Percentiles rank a stretch among this genome's conserved stretches.
Conservation (phyloP, 768 basidiomycete genomes). For the Calvatia gigantea region DNA sequence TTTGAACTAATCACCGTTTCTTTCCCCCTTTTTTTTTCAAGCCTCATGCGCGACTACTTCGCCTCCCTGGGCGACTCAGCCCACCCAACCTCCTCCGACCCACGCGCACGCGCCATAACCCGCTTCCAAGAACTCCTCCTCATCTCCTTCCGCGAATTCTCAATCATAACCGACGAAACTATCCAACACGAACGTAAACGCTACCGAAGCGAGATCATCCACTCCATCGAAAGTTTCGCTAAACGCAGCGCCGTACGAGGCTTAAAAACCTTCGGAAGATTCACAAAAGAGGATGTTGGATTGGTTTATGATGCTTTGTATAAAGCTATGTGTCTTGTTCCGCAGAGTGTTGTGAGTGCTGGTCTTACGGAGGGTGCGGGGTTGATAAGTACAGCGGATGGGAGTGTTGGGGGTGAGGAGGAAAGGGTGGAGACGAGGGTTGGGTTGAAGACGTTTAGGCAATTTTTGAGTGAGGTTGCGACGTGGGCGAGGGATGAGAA, state of each 20-base stretch:
- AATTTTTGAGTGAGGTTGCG: conserved; percentile 87
- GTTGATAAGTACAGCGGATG: conserved; percentile 55
- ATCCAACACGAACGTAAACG: conserved; percentile 83
- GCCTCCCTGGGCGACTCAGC: conserved; percentile 91
- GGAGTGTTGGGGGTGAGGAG: conserved; percentile 43
- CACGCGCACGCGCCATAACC: conserved; percentile 89
- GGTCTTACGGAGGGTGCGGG: conserved; percentile 30
- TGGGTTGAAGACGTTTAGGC: conserved; percentile 77
- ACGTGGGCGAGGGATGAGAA: conserved; percentile 97
- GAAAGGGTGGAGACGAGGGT: conserved; percentile 90
- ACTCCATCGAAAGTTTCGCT: conserved; percentile 91
- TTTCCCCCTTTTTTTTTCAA: conserved; percentile 24
- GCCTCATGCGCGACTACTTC: conserved; percentile 95
- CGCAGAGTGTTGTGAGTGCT: conserved; percentile 47
- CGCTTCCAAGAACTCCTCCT: conserved; percentile 96
- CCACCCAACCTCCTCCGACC: conserved; percentile 84
- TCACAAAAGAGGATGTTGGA: conserved; percentile 84
- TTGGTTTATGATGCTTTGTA: conserved; percentile 92
- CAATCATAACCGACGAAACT: conserved; percentile 92
- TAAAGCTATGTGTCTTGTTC: conserved; percentile 75
- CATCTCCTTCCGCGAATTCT: conserved; percentile 97
- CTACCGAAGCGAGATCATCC: conserved; percentile 86
- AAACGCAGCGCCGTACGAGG: conserved; percentile 90
- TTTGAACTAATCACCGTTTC: not conserved
- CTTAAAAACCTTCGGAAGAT: conserved; percentile 72